Base-by-base conservation (phyloP, 1,284 basidiomycete genomes). In the Moesziomyces antarcticus region DNA sequence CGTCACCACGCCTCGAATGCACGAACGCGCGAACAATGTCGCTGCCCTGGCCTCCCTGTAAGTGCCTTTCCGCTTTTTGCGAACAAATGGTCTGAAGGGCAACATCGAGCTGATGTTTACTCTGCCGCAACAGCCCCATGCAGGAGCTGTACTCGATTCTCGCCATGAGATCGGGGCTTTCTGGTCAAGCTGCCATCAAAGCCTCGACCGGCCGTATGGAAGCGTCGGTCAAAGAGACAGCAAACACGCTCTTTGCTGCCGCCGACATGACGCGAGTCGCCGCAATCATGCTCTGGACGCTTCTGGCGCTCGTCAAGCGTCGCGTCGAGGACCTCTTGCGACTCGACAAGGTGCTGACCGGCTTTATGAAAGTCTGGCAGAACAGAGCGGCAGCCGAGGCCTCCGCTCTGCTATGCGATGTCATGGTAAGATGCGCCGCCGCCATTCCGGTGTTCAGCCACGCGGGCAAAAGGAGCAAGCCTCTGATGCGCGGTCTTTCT, bases 301-400 rank as follows among this genome's bases (percentile, higher is more conserved):
- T 69, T 52, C 49, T 69, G 30, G 56, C 66, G 20, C 9, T 69
- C 14, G 60, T 59, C 22, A 57, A 63, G 49, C 52, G 51, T 37
- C 56, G 66, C 7, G n/a, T 22, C 27, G 66, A 63, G 33, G 66
- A 69, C 20, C 45, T 69, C 30, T 20, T 59, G 25, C 56, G 60
- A 2, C 20, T 69, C 8, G 52, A 63, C 30, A 48, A 33, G 10
- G 56, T 50, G 20, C 52, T 69, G 14, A 50, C 56, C 21, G 41
- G 14, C 49, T 69, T 69, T 21, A 56, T 69, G 60, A 56, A 69
- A 21, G 25, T 35, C 9, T 69, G 66, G 66, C 56, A 63, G 25
- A 35, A 50, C 16, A 9, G 25, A 21, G 44, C 27, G 11, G 22
- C 30, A 2, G 2, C 59, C 10, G 25, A 44, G 20, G 13, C 49